phyloP scores from a whole-genome alignment of 768 basidiomycete genomes.

The Suillus weaverae region DNA sequence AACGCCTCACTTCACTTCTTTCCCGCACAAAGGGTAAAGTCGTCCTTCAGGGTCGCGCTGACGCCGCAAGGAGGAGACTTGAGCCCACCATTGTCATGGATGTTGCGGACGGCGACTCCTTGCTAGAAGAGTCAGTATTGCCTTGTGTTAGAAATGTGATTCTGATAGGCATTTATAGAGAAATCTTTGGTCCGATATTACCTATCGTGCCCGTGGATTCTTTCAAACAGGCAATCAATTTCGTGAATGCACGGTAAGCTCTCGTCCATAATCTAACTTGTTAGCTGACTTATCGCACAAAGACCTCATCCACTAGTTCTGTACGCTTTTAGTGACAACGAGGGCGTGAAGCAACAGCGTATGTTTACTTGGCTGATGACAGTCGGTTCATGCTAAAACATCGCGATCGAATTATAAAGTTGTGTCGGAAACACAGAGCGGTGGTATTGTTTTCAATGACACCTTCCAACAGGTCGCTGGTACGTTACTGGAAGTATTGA shows the following conservation, averaged over 20 bases:
- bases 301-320: slow-evolving; percentile 62
- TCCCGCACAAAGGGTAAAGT: slow-evolving; percentile 55
- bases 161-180: slow-evolving; percentile 38
- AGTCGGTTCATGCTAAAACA: neutral
- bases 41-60: slow-evolving; percentile 40
- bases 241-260: slow-evolving; percentile 52
- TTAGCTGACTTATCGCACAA: neutral
- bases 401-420: slow-evolving; percentile 37
- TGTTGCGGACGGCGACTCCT: slow-evolving; percentile 51
- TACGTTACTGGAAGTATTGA: slow-evolving; percentile 26
- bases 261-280: neutral
- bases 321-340: slow-evolving; percentile 61
- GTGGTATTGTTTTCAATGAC: slow-evolving; percentile 59
- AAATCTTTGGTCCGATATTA: slow-evolving; percentile 73
- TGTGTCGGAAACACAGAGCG: slow-evolving; percentile 54
- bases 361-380: slow-evolving; percentile 12
- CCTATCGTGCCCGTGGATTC: slow-evolving; percentile 60
- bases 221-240: slow-evolving; percentile 55
- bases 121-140: slow-evolving; percentile 56
- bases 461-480: slow-evolving; percentile 53
- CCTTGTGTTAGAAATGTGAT: neutral
- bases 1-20: slow-evolving; percentile 53
- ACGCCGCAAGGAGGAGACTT: slow-evolving; percentile 43
- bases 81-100: slow-evolving; percentile 62
- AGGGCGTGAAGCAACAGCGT: slow-evolving; percentile 41